phyloP scores from a whole-genome alignment of 345 rosid genomes.

The Lepidium africanum region DNA sequence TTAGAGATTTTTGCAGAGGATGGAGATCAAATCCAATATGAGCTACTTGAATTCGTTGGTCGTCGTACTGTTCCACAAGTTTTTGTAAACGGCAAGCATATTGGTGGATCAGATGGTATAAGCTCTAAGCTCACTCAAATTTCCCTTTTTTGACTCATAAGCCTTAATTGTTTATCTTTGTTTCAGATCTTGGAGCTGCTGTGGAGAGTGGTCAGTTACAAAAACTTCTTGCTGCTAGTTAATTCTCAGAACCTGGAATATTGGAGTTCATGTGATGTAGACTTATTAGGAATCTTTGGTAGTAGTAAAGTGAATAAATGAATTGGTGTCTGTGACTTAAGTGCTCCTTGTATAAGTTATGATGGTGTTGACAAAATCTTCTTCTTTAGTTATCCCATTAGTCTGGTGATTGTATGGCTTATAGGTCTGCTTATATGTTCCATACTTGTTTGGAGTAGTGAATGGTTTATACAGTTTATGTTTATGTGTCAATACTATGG shows the following conservation, averaged over 20 bases:
- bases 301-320: background rate
- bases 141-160: background rate
- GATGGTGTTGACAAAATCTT: conserved; percentile 5
- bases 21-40: conserved; percentile 63
- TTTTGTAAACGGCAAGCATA: conserved; percentile 74
- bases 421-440: background rate
- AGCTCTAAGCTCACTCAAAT: background rate
- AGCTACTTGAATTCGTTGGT: conserved; percentile 65
- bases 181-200: conserved; percentile 51
- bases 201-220: conserved; percentile 41
- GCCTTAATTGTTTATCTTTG: background rate
- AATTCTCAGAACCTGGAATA: background rate
- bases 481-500: background rate
- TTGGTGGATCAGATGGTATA: conserved; percentile 88
- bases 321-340: background rate
- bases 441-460: background rate
- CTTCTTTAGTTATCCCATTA: no score
- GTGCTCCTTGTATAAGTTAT: background rate
- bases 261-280: background rate
- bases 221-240: conserved; percentile 34
- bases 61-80: conserved; percentile 84
- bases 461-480: background rate
- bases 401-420: background rate
- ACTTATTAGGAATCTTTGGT: background rate
- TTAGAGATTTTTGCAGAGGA: conserved; percentile 42